phyloP scores from a whole-genome alignment of 768 basidiomycete genomes.

The Boletus rufocinnamomeus region DNA sequence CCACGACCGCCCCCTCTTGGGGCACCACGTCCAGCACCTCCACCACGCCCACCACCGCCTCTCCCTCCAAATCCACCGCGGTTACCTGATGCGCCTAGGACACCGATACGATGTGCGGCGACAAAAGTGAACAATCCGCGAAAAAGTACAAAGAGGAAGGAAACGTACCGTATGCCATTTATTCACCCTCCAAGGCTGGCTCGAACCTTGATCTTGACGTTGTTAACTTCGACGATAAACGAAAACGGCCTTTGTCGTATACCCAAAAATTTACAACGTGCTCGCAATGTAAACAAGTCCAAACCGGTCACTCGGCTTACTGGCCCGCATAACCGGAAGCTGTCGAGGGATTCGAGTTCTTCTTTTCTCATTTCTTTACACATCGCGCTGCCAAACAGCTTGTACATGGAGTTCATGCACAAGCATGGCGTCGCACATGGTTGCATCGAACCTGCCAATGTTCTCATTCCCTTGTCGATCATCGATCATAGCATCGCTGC shows the following conservation, averaged over 20 bases:
- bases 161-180: constrained; percentile 40
- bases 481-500: neutral
- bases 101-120: neutral
- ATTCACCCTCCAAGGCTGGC: constrained; percentile 17
- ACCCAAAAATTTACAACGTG: constrained; percentile 14
- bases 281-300: constrained; percentile 14
- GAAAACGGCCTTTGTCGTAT: neutral
- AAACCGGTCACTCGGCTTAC: constrained; percentile 2
- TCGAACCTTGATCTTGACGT: constrained; percentile 17
- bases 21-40: constrained; percentile 41
- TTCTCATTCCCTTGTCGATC: neutral
- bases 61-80: constrained; percentile 67
- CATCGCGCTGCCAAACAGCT: neutral
- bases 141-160: neutral
- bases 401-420: neutral
- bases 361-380: neutral
- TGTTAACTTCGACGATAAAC: constrained; percentile 1
- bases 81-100: constrained; percentile 65
- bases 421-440: neutral
- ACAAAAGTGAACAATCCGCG: neutral
- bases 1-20: constrained; percentile 44
- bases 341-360: no score
- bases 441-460: no score
- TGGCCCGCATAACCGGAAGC: neutral
- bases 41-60: constrained; percentile 42